Evolutionary conservation across 306 rosid genomes (phyloP), one percentile per base, ranked within the genome.

Genomic region (Ormosia emarginata): DNA sequence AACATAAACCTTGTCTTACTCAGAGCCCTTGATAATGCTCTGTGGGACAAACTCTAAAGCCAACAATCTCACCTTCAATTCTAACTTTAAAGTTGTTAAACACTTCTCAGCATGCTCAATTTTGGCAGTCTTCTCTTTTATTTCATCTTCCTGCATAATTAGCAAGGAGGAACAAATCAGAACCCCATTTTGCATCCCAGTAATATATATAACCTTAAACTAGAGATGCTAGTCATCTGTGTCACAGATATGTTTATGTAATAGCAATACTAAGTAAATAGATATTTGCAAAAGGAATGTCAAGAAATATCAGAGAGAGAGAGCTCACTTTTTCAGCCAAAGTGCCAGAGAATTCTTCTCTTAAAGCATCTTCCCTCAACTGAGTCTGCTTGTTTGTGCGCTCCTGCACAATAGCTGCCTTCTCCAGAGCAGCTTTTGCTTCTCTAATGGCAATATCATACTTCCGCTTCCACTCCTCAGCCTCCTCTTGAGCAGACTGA

Each of bases 401-500:
- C 77, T 96, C 99, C 82, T 92, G 97, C 55, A 89, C 88, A 85
- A 15, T 74, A 77, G 98, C 97, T 65, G 97, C 98, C 90, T 92
- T 93, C 87, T 93, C 97, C 12, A 96, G 83, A 55, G 97, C 97
- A 86, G 90, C 63, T 89, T 93, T 93, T 72, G 98, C 94, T 55
- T 94, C 99, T 87, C 94, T 88, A 67, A 84, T 61, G 14, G 98
- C 99, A 84, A 84, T 78, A 44, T 93, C 97, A 83, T 85, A 96
- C 79, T 94, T 96, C 82, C 98, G 82, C 77, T 96, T 94, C 99
- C 99, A 96, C 84, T 93, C 98, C 81, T 87, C 94, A 36, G 98
- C 98, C 84, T 96, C 99, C 87, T 91, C 99, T 82, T 91, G 97
- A 29, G 99, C 97, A 83, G 99, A 96, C 81, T 93, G 94, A 44